Base-by-base conservation (phyloP, 441 rosid species). In the Jatropha multifida region DNA sequence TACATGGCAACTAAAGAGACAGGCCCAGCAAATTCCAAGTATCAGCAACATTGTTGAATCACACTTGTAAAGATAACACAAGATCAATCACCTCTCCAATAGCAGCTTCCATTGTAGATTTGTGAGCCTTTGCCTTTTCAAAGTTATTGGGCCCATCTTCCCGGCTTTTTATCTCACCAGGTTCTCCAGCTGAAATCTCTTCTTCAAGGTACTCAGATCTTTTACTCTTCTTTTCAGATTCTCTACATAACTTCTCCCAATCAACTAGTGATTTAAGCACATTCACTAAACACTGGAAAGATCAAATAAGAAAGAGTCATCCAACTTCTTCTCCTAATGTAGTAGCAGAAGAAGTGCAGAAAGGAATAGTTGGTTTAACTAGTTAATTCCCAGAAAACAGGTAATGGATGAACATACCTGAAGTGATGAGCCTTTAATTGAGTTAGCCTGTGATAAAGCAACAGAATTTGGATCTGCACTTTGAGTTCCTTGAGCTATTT, bases 41-140 rank as follows among this genome's bases (percentile, higher is more conserved):
- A 18, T 68, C 54, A 51, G 49, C 15, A 37, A 38, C 10, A 38
- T 1, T 3, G 2, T 73, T 65, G 65, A 61, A 26, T 44, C 67
- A 63, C 5, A 60, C 49, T 56, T 58, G 14, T 49, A 37, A 37
- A 69, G 54, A 56, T 27, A 63, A 72, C 67, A 44, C 71, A 66
- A 62, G 27, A 78, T 58, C 27, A 77, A 80, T 74, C 83, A 92
- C 99, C 98, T 94, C 98, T 67, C 91, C 85, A 73, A 92, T 79
- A 71, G 97, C 99, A 80, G 98, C 97, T 85, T 97, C 99, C 87
- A 89, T 73, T 69, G 98, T 91, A 82, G 97, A 92, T 82, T 97
- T 94, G 86, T 93, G 99, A 88, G 99, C 99, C 86, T 96, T 96
- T 55, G 97, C 94, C 89, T 89, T 94, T 88, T 91, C 99, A 87